These are phyloP conservation scores for Parathielavia appendiculata DNA, from an alignment of 495 filamentous ascomycete species.

Conservation along the genomic window DNA sequence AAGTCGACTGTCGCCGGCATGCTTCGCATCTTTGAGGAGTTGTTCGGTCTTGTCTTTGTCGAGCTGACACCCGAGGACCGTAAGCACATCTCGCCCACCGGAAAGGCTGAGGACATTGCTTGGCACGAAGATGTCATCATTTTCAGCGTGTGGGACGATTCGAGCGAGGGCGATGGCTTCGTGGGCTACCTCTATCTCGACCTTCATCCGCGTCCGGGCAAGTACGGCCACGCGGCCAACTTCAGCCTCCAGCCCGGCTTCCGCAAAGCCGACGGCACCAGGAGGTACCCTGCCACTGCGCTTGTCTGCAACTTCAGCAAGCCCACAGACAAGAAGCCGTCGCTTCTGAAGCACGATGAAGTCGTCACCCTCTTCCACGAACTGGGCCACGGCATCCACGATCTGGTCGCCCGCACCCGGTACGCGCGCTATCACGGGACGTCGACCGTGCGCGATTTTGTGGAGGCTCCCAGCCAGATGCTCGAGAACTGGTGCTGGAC, in stretches of 20 bases:
- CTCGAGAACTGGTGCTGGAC: slow-evolving; percentile 68
- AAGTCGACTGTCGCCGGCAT: slow-evolving; percentile 79
- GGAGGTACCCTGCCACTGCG: slow-evolving; percentile 56
- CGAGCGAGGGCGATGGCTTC: slow-evolving; percentile 51
- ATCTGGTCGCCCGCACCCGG: slow-evolving; percentile 49
- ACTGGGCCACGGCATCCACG: slow-evolving; percentile 62
- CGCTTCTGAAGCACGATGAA: slow-evolving; percentile 59
- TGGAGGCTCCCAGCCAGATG: slow-evolving; percentile 63
- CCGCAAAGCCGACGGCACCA: slow-evolving; percentile 47
- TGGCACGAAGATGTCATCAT: slow-evolving; percentile 61
- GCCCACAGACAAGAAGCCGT: slow-evolving; percentile 56
- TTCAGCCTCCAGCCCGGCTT: slow-evolving; percentile 70
- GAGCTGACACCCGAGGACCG: slow-evolving; percentile 58
- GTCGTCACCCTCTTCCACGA: slow-evolving; percentile 63
- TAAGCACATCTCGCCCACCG: slow-evolving; percentile 44
- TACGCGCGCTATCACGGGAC: slow-evolving; percentile 60
- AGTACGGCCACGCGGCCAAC: slow-evolving; percentile 70
- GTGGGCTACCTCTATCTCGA: slow-evolving; percentile 64
- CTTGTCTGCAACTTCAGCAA: slow-evolving; percentile 66
- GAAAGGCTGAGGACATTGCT: slow-evolving; percentile 52
- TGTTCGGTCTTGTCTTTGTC: slow-evolving; percentile 89
- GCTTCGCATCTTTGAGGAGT: slow-evolving; percentile 88
- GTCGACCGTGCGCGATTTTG: slow-evolving; percentile 57
- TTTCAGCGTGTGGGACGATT: slow-evolving; percentile 60
- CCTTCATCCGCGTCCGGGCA: slow-evolving; percentile 56